Evolutionary conservation across 2,329 filamentous ascomycete species (phyloP).

Genomic region (Rugonectria rugulosa): DNA sequence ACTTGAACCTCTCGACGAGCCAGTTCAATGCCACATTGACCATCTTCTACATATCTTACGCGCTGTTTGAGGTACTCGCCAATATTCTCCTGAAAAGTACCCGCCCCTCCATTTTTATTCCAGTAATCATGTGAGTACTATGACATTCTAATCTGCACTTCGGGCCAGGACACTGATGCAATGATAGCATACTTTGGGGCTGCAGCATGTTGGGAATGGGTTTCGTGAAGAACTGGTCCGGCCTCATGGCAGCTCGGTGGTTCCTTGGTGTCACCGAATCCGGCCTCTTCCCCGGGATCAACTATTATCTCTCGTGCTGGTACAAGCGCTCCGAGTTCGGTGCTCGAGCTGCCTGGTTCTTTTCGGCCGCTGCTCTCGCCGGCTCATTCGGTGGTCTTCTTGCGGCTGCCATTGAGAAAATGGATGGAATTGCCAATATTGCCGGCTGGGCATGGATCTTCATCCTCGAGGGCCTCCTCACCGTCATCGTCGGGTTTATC

Average conservation of each 20-base stretch:
- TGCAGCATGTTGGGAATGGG: slow-evolving; percentile 74
- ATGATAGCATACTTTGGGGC: slow-evolving; percentile 68
- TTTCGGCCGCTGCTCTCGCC: slow-evolving; percentile 80
- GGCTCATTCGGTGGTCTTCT: slow-evolving; percentile 81
- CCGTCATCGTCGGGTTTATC: slow-evolving; percentile 70
- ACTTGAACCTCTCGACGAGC: slow-evolving; percentile 67
- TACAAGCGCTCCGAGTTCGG: slow-evolving; percentile 83
- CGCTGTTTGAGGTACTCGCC: slow-evolving; percentile 78
- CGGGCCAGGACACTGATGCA: background rate
- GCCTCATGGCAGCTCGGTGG: slow-evolving; percentile 71
- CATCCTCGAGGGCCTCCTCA: slow-evolving; percentile 74
- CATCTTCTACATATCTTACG: slow-evolving; percentile 88
- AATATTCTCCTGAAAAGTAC: slow-evolving; percentile 82
- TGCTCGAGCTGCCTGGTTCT: slow-evolving; percentile 82
- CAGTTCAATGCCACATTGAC: slow-evolving; percentile 80
- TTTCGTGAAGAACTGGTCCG: slow-evolving; percentile 68
- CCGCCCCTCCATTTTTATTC: slow-evolving; percentile 80
- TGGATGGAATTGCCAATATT: slow-evolving; percentile 68
- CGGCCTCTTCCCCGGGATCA: slow-evolving; percentile 78
- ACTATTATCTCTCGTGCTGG: slow-evolving; percentile 86
- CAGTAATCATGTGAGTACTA: slow-evolving; percentile 77
- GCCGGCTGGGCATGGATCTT: slow-evolving; percentile 72
- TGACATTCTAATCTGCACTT: background rate
- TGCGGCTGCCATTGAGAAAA: slow-evolving; percentile 74
- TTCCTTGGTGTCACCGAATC: slow-evolving; percentile 79